Base-by-base conservation (phyloP, 441 rosid species). In the Daphne laureola region DNA sequence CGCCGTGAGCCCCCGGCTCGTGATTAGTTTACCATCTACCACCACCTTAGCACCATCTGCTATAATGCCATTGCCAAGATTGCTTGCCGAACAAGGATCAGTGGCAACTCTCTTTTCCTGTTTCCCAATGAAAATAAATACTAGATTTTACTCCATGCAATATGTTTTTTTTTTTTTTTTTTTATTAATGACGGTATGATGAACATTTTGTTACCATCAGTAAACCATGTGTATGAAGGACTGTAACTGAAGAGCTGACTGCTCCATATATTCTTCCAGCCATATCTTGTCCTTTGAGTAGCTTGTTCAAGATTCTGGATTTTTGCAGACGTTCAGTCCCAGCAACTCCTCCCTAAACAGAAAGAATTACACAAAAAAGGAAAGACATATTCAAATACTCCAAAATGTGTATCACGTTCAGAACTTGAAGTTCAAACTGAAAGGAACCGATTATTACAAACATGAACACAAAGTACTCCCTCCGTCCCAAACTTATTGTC, bases 1-100 rank as follows among this genome's bases (percentile, higher is more conserved):
- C 9, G 84, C 78, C 14, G 83, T 75, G 2, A 80, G 87, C 47
- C 96, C 98, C 67, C 67, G 67, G 77, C 92, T 63, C 16, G 97
- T 92, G 58, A 92, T 89, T 66, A 92, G 67, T 59, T 80, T 89
- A 48, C 95, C 95, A 48, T 93, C 95, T 51, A 93, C 82, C 26
- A 89, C 97, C 42, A 87, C 84, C 59, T 73, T 82, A 17, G 87
- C 78, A 23, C 79, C 86, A 51, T 76, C 72, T 0, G 64, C 66
- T 47, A 54, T 75, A 44, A 54, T 68, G 25, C 25, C 1, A 61
- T 51, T 51, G 17, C 63, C 36, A 8, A 72, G 68, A 53, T 57
- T 54, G 26, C 65, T 76, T 50, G 53, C 54, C 45, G 67, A 58
- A 9, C 75, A 78, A 42, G 84, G 82, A 66, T 86, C 85, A 43